These are phyloP conservation scores for Kalanchoe fedtschenkoi DNA, from an alignment of 164 flowering plant species.

Conservation along the genomic window DNA sequence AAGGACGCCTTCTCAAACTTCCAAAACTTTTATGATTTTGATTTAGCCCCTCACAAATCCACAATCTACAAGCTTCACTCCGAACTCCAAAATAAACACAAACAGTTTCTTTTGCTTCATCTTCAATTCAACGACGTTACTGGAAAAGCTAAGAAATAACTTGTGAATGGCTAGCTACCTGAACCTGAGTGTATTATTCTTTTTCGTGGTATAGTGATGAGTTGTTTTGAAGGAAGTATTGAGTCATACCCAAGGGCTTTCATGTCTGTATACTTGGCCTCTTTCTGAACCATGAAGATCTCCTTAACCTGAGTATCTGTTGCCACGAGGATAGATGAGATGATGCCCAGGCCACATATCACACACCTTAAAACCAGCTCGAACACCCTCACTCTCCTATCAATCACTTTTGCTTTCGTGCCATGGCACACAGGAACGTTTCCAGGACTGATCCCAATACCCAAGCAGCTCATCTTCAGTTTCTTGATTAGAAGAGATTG, in stretches of 20 bases:
- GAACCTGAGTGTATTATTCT: neutral
- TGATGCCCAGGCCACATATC: constrained; percentile 54
- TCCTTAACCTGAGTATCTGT: constrained; percentile 60
- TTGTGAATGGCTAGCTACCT: too few relatives aligned
- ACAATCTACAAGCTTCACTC: too few relatives aligned
- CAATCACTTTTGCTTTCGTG: constrained; percentile 41
- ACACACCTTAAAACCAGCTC: constrained; percentile 70
- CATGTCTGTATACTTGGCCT: constrained; percentile 81
- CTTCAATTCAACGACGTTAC: neutral
- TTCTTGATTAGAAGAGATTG: neutral
- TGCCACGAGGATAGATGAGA: constrained; percentile 67
- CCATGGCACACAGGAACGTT: constrained; percentile 66
- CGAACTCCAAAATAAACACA: too few relatives aligned
- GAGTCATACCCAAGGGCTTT: constrained; percentile 72
- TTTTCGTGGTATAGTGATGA: neutral
- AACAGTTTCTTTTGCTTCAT: neutral
- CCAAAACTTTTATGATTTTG: too few relatives aligned
- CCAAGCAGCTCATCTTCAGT: constrained; percentile 42
- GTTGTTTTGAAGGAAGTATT: neutral
- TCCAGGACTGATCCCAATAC: constrained; percentile 77
- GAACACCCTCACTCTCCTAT: constrained; percentile 56
- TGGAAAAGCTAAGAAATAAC: neutral
- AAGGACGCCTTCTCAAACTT: too few relatives aligned
- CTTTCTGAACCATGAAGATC: constrained; percentile 64
- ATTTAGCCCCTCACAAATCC: too few relatives aligned